phyloP scores from a whole-genome alignment of 2,329 filamentous ascomycete genomes.

The Biscogniauxia marginata region DNA sequence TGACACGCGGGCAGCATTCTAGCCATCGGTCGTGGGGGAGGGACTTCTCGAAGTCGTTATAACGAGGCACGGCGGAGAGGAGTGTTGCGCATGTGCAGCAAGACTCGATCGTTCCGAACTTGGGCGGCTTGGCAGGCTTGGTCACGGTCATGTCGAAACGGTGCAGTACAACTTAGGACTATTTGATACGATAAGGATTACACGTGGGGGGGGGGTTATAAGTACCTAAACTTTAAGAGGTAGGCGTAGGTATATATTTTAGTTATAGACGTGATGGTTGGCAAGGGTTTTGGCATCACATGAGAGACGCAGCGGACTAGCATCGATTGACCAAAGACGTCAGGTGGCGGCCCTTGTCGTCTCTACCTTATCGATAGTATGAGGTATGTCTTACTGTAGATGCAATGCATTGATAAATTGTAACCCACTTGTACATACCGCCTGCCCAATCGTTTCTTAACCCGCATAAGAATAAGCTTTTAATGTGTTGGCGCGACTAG shows the following conservation, averaged over 20 bases:
- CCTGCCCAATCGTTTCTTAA: background rate
- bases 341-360: background rate
- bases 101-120: conserved; percentile 35
- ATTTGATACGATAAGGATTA: too few species aligned
- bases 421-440: too few species aligned
- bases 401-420: too few species aligned
- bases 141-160: conserved; percentile 21
- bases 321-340: background rate
- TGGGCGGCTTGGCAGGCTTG: conserved; percentile 6
- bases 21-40: conserved; percentile 59
- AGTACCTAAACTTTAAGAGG: too few species aligned
- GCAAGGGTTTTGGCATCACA: too few species aligned
- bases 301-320: background rate
- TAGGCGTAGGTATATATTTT: background rate
- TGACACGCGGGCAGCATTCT: conserved; percentile 67
- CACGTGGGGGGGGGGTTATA: too few species aligned
- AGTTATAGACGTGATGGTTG: background rate
- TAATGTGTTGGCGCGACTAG: background rate
- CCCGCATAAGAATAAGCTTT: background rate
- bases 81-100: conserved; percentile 71
- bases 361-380: background rate
- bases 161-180: too few species aligned
- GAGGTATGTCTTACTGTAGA: background rate
- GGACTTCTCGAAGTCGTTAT: conserved; percentile 59
- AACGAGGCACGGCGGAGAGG: conserved; percentile 53